These are phyloP conservation scores for barrel medic (Medicago truncatula) DNA, from an alignment of 306 rosid species.

Conservation along the genomic window MtrunA17r5.0-ANR NC_053043.1:10386501-10387000, in stretches of 20 bases:
- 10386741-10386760: conserved; percentile 9
- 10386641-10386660: conserved; percentile 14
- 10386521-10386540: background rate
- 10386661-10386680: conserved; percentile 24
- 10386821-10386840: background rate
- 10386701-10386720: background rate
- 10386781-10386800: background rate
- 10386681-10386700: conserved; percentile 5
- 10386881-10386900: conserved; percentile 24
- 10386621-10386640: background rate
- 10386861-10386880: conserved; percentile 11
- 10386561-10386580: background rate
- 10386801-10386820: background rate
- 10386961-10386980: conserved; percentile 56
- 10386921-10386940: conserved; percentile 50
- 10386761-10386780: background rate
- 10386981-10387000: conserved; percentile 54
- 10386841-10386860: background rate
- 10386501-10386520: background rate
- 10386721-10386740: conserved; percentile 1
- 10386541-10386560: background rate
- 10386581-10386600: background rate
- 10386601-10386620: background rate
- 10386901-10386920: conserved; percentile 5
- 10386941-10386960: conserved; percentile 51